Evolutionary conservation across 169 alveolate species (phyloP).

Genomic region (Cytauxzoon felis): DNA sequence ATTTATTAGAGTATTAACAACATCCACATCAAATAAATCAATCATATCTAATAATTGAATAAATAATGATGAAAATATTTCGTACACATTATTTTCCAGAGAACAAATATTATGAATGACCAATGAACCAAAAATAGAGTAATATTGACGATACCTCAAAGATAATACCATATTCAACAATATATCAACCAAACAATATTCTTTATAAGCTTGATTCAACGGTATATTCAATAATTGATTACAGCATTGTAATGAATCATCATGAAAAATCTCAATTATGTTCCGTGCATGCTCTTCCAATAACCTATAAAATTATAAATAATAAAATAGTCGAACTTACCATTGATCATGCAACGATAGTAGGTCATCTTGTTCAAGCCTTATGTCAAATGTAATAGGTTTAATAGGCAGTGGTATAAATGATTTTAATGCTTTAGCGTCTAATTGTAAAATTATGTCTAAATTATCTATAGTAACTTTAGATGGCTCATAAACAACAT

Average conservation of each 20-base stretch:
- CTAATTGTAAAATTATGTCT: conserved; percentile 14
- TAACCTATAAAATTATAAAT: conserved; percentile 7
- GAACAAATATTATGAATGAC: conserved; percentile 53
- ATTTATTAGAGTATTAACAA: conserved; percentile 14
- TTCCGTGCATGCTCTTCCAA: conserved; percentile 51
- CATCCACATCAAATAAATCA: conserved; percentile 22
- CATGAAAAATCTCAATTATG: conserved; percentile 31
- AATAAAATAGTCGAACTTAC: conserved; percentile 12
- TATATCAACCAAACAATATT: conserved; percentile 40
- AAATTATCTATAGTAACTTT: conserved; percentile 37
- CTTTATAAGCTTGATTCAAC: conserved; percentile 28
- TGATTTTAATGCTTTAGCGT: conserved; percentile 1
- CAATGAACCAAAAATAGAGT: conserved; percentile 29
- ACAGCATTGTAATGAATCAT: conserved; percentile 43
- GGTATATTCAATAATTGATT: conserved; percentile 52
- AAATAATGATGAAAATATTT: conserved; percentile 1
- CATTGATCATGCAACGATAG: conserved; percentile 31
- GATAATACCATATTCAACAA: conserved; percentile 36
- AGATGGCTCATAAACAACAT: not conserved
- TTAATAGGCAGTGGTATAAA: conserved; percentile 29
- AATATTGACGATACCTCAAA: conserved; percentile 17
- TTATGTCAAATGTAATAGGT: conserved; percentile 6
- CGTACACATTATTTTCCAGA: conserved; percentile 32
- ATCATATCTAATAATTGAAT: conserved; percentile 22
- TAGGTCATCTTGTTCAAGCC: not conserved